Conservation (phyloP, 306 rosid genomes). For the Vigna hirtella region DNA sequence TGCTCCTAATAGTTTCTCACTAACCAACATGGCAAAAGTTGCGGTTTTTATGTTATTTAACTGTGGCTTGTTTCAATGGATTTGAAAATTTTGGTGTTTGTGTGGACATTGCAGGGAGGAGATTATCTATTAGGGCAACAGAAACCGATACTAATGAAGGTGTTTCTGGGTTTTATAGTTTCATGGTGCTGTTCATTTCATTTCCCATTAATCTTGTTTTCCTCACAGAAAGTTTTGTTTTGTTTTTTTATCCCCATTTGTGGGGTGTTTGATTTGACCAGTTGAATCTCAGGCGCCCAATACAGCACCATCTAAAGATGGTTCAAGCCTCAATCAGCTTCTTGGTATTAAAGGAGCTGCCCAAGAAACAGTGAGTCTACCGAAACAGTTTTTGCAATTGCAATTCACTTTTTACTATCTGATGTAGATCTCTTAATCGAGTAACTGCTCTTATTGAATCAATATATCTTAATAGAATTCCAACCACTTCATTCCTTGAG, state of each 20-base stretch:
- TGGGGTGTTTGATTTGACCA: constrained; percentile 32
- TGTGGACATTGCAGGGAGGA: constrained; percentile 46
- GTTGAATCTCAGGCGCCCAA: constrained; percentile 45
- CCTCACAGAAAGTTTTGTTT: neutral
- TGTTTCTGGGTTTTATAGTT: constrained; percentile 25
- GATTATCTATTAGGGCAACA: constrained; percentile 48
- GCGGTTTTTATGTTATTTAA: constrained; percentile 17
- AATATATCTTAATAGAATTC: neutral
- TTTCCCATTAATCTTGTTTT: constrained; percentile 20
- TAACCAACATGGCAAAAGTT: constrained; percentile 25
- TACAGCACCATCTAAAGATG: constrained; percentile 47
- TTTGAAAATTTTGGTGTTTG: constrained; percentile 28
- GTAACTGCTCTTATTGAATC: neutral
- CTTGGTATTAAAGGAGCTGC: constrained; percentile 67
- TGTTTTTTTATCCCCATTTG: neutral
- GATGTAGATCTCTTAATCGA: constrained; percentile 16
- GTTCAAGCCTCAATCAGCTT: constrained; percentile 62
- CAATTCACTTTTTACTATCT: constrained; percentile 23
- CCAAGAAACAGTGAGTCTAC: constrained; percentile 54
- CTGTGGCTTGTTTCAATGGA: neutral
- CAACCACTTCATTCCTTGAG: constrained; percentile 7
- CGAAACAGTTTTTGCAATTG: neutral
- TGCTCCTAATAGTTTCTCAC: constrained; percentile 34
- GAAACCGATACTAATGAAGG: constrained; percentile 56
- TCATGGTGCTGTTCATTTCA: constrained; percentile 25